Evolutionary conservation across 805 yeast genomes (phyloP), one percentile per base, ranked within the genome.

Genomic region (Debaryomyces maramus): DNA sequence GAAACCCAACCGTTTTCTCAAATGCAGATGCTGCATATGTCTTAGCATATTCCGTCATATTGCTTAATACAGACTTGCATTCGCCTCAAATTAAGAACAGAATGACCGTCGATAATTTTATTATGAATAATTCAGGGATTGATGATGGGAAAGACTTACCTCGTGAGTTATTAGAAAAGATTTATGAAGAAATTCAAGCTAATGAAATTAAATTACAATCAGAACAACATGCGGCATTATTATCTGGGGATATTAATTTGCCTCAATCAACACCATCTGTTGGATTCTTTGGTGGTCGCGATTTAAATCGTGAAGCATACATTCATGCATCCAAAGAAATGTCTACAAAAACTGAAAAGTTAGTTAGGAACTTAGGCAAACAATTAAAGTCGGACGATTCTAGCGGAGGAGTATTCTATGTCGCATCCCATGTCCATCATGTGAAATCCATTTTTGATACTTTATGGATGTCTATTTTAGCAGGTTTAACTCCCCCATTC

Each of bases 1-100:
- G 91, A 45, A 93, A 93, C 57, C 96, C 97, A 7, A 72, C 72
- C n/a, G 74, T 83, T 0, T 91, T 91, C 61, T 81, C 96, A 0
- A 87, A 87, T 53, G 97, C 98, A 3, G 98, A 89, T 55, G 81
- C 97, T 0, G 96, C 96, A 0, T 93, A 93, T 61, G 86, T 90
- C 23, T 72, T 93, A 46, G 88, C 96, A 1, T 91, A 88, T 64
- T 90, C 98, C 3, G 88, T 88, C 3, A 85, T 93, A 45, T 75
- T 93, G 87, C 75, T 93, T 51, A 93, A 93, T 56, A 93, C 99
- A 0, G 99, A 93, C 65, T 83, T 83, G 56, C 98, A 93, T 61
- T 87, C 95, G 4, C 78, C 84, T 9, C 95, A 87, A 55, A 84
- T 93, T 36, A 87, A 86, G 54, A 79, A 79, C 38, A 75, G 91